Evolutionary conservation across 495 filamentous ascomycete species (phyloP), one percentile per base, ranked within the genome.

Genomic region (Letharia columbiana): DNA sequence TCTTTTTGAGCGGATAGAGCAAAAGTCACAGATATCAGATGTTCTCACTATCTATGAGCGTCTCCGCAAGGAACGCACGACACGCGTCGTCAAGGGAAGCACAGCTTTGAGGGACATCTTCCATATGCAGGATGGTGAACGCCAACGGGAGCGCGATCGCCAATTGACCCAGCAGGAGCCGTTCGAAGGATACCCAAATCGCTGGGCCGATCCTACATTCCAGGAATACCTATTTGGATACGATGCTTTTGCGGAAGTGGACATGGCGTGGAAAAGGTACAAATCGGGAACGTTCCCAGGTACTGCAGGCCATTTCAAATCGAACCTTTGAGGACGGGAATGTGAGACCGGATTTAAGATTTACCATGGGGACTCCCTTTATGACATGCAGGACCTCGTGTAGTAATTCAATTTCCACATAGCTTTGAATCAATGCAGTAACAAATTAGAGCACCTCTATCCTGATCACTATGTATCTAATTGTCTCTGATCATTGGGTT

Each of bases 101-200:
- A 79, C 80, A 2, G 70, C 75, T 12, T 80, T 83, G 52, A 80
- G 82, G 33, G 69, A 80, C 63, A 74, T 80, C 1, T 78, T 85
- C 62, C 83, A 86, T 66, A 70, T 86, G 31, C 77, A 76, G 20
- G 83, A 86, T 66, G 84, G 84, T 1, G 73, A 75, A 9, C 77
- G 80, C 60, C 84, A 84, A 65, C 64, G 73, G 44, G 78, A 81
- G 37, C 75, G 83, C 15, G 83, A 86, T 66, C 74, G 75, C 52
- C 74, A 77, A 50, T 75, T 84, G 66, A 23, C 66, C 67, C 39
- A 70, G 67, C 64, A 73, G 42, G 61, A 73, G 42, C 67, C 78
- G 62, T 50, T 71, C 58, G 59, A 82, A n/a, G 71, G 71, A 23
- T 70, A 76, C 47, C 80, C 79, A 0, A 79, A 81, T 65, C 77